phyloP scores from a whole-genome alignment of 2,329 filamentous ascomycete species.

The Monosporascus sp. region DNA sequence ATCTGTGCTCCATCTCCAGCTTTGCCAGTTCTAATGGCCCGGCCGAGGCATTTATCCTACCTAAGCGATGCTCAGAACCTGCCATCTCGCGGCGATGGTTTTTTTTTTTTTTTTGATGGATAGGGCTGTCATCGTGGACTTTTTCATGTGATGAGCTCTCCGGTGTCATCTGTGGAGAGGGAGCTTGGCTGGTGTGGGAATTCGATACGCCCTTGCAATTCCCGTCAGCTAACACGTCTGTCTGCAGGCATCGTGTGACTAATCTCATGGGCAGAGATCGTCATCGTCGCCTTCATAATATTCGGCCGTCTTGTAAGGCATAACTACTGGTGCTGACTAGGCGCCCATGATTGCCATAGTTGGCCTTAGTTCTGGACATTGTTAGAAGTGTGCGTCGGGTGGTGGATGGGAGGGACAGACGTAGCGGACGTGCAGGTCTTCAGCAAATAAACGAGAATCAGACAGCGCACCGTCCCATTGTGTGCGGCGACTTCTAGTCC shows the following conservation, averaged over 20 bases:
- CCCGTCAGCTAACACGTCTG: background rate
- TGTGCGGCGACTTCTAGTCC: too few relatives aligned
- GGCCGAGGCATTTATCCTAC: background rate
- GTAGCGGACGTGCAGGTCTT: background rate
- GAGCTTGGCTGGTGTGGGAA: background rate
- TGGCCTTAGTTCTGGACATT: background rate
- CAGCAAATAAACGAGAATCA: too few relatives aligned
- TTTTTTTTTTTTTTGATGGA: too few relatives aligned
- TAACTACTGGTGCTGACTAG: background rate
- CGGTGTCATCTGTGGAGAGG: background rate
- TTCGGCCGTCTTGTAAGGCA: background rate
- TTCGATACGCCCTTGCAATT: background rate
- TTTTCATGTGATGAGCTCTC: too few relatives aligned
- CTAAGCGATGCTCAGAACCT: background rate
- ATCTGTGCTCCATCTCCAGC: conserved; percentile 1
- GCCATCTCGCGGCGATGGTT: background rate
- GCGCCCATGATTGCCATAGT: background rate
- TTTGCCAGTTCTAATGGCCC: conserved; percentile 3
- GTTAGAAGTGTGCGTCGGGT: background rate
- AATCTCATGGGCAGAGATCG: conserved; percentile 16
- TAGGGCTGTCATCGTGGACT: too few relatives aligned
- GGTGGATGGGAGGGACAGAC: background rate
- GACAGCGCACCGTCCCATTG: too few relatives aligned
- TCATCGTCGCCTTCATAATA: conserved; percentile 12
- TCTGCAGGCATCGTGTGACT: conserved; percentile 7